Evolutionary conservation across 176 grass and related monocot genomes (phyloP).

Genomic region (Oryza officinalis): DNA sequence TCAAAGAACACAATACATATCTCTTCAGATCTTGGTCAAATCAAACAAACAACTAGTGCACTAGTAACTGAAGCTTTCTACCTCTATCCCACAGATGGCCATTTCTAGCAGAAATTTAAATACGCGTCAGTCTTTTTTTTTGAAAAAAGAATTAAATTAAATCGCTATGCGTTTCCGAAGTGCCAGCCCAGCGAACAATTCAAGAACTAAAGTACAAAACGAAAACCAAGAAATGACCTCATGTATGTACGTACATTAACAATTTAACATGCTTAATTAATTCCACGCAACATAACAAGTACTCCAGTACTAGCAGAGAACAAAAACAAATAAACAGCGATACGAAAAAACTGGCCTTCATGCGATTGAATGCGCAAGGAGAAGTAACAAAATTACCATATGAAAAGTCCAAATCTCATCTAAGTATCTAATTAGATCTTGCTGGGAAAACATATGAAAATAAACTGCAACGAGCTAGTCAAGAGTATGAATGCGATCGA

Average conservation of each 20-base stretch:
- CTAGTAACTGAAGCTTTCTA: conserved; percentile 43
- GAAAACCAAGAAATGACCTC: background rate
- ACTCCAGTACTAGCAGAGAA: background rate
- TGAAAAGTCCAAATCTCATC: no score
- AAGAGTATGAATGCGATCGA: background rate
- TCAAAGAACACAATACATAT: background rate
- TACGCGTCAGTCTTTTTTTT: conserved; percentile 4
- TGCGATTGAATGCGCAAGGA: background rate
- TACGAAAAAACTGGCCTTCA: background rate
- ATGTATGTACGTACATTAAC: background rate
- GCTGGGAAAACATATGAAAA: background rate
- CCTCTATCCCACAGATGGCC: background rate
- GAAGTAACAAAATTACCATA: background rate
- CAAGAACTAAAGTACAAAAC: conserved; percentile 41
- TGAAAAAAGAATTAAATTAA: conserved; percentile 18
- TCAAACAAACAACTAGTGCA: conserved; percentile 16
- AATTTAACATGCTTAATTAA: background rate
- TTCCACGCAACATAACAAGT: background rate
- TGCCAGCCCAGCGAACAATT: conserved; percentile 12
- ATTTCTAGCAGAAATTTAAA: conserved; percentile 19
- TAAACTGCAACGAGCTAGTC: background rate
- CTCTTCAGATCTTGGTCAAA: conserved; percentile 16
- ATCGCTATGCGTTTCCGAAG: conserved; percentile 27
- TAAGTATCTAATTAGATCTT: background rate
- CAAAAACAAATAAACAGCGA: conserved; percentile 1